Evolutionary conservation across 225 moss, liverwort and hornwort genomes (phyloP).

Genomic region (Physcomitrellopsis africana): DNA sequence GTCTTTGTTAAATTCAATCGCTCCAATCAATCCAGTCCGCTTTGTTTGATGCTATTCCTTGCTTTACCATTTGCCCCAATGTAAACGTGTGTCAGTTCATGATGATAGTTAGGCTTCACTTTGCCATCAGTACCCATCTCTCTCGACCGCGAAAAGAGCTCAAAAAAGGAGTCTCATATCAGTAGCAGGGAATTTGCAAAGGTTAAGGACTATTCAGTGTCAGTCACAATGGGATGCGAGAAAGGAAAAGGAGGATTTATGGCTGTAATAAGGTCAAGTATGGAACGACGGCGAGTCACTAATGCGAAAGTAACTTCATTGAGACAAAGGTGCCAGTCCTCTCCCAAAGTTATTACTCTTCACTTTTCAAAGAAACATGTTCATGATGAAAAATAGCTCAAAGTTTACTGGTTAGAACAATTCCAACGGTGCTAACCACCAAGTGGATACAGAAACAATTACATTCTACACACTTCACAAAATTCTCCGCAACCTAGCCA

Average conservation of each 20-base stretch:
- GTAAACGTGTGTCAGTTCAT: constrained; percentile 1
- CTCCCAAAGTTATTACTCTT: constrained; percentile 13
- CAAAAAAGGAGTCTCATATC: constrained; percentile 13
- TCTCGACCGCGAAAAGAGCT: constrained; percentile 29
- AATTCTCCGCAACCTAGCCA: not conserved
- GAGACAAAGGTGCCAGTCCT: constrained; percentile 69
- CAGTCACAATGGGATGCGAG: constrained; percentile 67
- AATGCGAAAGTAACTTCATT: constrained; percentile 81
- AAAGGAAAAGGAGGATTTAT: constrained; percentile 54
- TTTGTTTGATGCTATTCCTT: constrained; percentile 2
- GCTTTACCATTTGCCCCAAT: constrained; percentile 12
- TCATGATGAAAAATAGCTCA: constrained; percentile 20
- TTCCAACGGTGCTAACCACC: constrained; percentile 14
- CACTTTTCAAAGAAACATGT: constrained; percentile 1
- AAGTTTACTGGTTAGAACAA: not conserved
- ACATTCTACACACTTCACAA: not conserved
- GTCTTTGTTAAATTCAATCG: not conserved
- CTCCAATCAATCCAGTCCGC: constrained; percentile 6
- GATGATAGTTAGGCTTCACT: constrained; percentile 6
- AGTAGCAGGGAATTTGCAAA: constrained; percentile 1
- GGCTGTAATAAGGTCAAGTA: constrained; percentile 71
- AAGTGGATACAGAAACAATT: not conserved
- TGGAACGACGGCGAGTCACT: constrained; percentile 78
- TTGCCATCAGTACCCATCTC: not conserved
- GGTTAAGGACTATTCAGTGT: not conserved